Base-by-base conservation (phyloP, 2,329 filamentous ascomycete species). In the Trichoderma sp. region DNA sequence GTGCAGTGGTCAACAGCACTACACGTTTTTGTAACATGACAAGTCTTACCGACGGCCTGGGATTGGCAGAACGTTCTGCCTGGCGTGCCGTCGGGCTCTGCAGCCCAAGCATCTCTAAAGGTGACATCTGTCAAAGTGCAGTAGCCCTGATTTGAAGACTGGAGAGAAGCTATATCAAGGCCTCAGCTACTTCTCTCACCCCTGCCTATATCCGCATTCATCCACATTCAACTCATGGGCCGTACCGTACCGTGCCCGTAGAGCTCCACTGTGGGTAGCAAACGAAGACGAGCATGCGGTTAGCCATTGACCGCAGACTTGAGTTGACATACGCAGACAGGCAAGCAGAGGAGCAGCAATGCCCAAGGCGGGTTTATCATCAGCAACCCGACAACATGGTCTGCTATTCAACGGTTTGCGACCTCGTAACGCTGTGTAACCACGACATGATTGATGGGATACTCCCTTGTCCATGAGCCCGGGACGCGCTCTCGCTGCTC, bases 101-200 rank as follows among this genome's bases (percentile, higher is more conserved):
- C 64, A 31, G 64, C 59, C 69, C 53, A 40, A 43, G 24, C n/a
- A 33, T 63, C 19, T 43, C 58, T 55, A 21, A 59, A 47, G 31
- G n/a, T 29, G 24, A 27, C 64, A 70, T 59, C 64, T 55, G 59
- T 68, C 53, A 68, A 68, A 14, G 52, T 55, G 58, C 57, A 68
- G 55, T 24, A 59, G 56, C 47, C 56, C 43, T 24, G 61, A 35
- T 33, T 60, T 21, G 68, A 59, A 19, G 59, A 43, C 31, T 49
- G 29, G 21, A 33, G 14, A 52, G 29, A 66, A 27, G 35, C 10
- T 33, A 66, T 66, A 31, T 27, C 47, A 56, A 5, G 49, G 33
- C 33, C 35, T 58, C 53, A n/a, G 27, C 37, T 14, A 40, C 21
- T 27, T 58, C 35, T 37, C 49, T 14, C 43, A 59, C 35, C 31